Conservation (phyloP, 768 basidiomycete genomes). For the Rhodotorula kratochvilovae region DNA sequence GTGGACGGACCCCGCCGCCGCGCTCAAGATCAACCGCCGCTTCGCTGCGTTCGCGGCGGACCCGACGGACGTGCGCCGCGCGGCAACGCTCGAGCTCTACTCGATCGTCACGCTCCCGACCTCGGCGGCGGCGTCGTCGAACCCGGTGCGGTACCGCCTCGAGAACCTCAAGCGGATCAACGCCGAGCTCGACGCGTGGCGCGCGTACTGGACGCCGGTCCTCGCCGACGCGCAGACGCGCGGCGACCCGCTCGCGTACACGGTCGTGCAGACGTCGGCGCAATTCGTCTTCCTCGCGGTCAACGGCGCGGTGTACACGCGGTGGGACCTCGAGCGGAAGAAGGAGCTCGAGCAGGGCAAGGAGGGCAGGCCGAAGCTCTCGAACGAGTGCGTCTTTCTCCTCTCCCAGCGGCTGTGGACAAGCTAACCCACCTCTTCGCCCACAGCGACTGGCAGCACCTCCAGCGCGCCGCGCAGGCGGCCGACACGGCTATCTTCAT, state of each 20-base stretch:
- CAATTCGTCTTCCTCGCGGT: constrained; percentile 30
- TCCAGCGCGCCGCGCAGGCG: constrained; percentile 21
- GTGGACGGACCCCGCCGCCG: constrained; percentile 25
- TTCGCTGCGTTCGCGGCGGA: constrained; percentile 17
- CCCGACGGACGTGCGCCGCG: constrained; percentile 33
- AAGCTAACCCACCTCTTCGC: not conserved
- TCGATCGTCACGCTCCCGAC: constrained; percentile 23
- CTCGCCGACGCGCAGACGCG: constrained; percentile 19
- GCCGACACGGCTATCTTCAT: constrained; percentile 27
- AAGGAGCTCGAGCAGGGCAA: constrained; percentile 28
- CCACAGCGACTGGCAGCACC: constrained; percentile 25
- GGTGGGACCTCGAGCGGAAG: constrained; percentile 29
- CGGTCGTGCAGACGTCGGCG: constrained; percentile 17
- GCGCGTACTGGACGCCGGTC: constrained; percentile 26
- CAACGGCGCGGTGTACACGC: constrained; percentile 27
- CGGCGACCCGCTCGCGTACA: constrained; percentile 32
- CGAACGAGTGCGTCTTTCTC: constrained; percentile 6
- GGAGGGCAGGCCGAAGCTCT: constrained; percentile 21
- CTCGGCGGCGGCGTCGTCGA: not conserved
- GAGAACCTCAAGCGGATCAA: constrained; percentile 29
- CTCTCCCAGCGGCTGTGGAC: too few relatives aligned
- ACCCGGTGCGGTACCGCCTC: constrained; percentile 29
- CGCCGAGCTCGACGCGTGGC: constrained; percentile 27
- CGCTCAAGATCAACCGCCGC: constrained; percentile 15
- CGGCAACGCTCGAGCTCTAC: constrained; percentile 29